Evolutionary conservation across 225 moss, liverwort and hornwort genomes (phyloP).

Genomic region (Straminergon stramineum): DNA sequence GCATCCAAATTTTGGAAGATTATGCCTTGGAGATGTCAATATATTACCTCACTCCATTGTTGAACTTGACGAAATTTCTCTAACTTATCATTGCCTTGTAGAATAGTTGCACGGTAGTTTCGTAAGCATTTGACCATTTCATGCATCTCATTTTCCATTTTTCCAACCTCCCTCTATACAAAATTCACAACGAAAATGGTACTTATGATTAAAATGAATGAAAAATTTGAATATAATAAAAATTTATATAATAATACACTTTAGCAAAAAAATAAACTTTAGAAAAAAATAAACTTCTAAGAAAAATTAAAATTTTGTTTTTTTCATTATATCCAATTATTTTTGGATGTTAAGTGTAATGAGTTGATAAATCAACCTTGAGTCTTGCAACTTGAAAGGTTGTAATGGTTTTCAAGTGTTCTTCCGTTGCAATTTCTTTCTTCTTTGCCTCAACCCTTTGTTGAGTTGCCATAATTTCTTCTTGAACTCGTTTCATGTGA

Average conservation of each 20-base stretch:
- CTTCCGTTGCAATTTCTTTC: conserved; percentile 67
- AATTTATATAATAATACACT: no score
- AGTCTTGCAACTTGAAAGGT: conserved; percentile 50
- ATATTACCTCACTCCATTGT: conserved; percentile 75
- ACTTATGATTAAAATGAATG: neutral
- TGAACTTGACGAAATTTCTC: conserved; percentile 65
- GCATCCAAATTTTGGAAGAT: neutral
- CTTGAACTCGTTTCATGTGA: conserved; percentile 94
- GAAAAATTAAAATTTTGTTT: neutral
- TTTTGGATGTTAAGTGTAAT: neutral
- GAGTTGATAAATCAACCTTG: conserved; percentile 26
- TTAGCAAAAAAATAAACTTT: neutral
- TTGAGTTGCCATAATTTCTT: conserved; percentile 74
- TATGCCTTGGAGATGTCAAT: neutral
- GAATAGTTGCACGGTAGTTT: conserved; percentile 29
- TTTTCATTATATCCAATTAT: neutral
- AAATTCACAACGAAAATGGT: neutral
- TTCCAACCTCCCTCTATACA: conserved; percentile 54
- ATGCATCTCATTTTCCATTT: conserved; percentile 62
- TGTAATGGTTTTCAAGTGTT: conserved; percentile 73
- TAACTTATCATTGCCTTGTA: conserved; percentile 72
- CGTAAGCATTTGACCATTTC: conserved; percentile 58
- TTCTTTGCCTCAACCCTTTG: conserved; percentile 70
- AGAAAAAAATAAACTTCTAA: no score
- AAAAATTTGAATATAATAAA: neutral